Evolutionary conservation across 169 alveolate genomes (phyloP).

Genomic region (Amoebophrya sp.): DNA sequence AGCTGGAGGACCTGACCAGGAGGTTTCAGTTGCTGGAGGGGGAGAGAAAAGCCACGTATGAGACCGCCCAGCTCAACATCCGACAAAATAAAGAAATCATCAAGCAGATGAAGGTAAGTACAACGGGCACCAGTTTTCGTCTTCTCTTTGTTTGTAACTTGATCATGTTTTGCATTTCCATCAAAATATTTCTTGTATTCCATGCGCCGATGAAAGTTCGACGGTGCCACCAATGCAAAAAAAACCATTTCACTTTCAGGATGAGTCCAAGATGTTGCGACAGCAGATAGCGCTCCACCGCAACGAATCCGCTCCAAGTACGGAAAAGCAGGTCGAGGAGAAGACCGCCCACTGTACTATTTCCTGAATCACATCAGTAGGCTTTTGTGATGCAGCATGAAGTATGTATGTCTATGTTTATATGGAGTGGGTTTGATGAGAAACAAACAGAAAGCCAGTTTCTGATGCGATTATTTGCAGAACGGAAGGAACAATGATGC

Average conservation of each 20-base stretch:
- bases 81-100: slow-evolving; percentile 68
- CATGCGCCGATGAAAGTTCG: too few relatives aligned
- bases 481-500: too few relatives aligned
- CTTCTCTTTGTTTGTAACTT: neutral
- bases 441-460: too few relatives aligned
- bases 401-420: too few relatives aligned
- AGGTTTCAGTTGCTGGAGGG: slow-evolving; percentile 60
- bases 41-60: slow-evolving; percentile 66
- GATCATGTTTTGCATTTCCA: neutral
- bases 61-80: slow-evolving; percentile 64
- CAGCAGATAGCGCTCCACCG: slow-evolving; percentile 41
- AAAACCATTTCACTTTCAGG: neutral
- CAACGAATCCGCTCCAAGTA: slow-evolving; percentile 36
- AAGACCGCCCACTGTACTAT: neutral
- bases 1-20: slow-evolving; percentile 59
- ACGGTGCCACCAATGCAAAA: too few relatives aligned
- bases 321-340: slow-evolving; percentile 40
- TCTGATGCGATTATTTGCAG: too few relatives aligned
- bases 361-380: too few relatives aligned
- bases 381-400: too few relatives aligned
- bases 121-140: slow-evolving; percentile 23
- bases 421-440: too few relatives aligned
- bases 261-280: slow-evolving; percentile 26
- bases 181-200: too few relatives aligned
- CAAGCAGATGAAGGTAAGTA: slow-evolving; percentile 58